phyloP scores from a whole-genome alignment of 2,329 filamentous ascomycete species.

The Aspergillus caelatus region DNA sequence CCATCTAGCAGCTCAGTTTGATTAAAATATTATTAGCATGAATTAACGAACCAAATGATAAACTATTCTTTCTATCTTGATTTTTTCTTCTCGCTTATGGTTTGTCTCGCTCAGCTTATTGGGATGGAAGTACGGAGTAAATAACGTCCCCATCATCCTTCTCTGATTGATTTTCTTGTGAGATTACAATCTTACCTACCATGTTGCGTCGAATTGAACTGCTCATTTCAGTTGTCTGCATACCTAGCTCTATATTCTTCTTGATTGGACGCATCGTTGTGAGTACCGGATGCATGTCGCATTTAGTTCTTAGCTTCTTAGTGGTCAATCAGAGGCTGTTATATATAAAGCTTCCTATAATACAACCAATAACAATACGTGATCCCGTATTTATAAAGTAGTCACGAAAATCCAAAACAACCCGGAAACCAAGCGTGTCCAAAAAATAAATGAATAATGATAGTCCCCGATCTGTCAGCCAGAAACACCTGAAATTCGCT shows the following conservation, averaged over 20 bases:
- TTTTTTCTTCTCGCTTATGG: neutral
- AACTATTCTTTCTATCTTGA: neutral
- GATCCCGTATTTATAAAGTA: neutral
- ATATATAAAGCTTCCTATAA: neutral
- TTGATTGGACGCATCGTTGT: neutral
- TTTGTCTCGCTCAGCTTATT: neutral
- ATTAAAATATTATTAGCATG: slow-evolving; percentile 4
- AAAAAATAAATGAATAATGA: neutral
- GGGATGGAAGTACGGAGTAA: neutral
- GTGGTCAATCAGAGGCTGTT: neutral
- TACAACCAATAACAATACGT: neutral
- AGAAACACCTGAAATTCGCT: slow-evolving; percentile 1
- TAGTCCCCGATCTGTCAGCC: neutral
- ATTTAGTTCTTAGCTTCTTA: neutral
- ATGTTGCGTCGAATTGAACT: neutral
- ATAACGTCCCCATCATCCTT: neutral
- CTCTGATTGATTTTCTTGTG: no score
- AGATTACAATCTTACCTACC: neutral
- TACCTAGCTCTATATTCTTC: neutral
- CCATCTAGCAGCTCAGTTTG: neutral
- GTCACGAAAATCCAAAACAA: neutral
- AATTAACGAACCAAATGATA: slow-evolving; percentile 7
- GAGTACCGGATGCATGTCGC: no score
- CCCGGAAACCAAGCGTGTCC: neutral
- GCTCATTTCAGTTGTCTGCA: neutral